A percentile compares a stretch with the other conserved stretches of the same genome.
These are phyloP conservation scores for Rhododendron kiyosumense DNA, from an alignment of 148 eudicot genomes.

Conservation along the genomic window DNA sequence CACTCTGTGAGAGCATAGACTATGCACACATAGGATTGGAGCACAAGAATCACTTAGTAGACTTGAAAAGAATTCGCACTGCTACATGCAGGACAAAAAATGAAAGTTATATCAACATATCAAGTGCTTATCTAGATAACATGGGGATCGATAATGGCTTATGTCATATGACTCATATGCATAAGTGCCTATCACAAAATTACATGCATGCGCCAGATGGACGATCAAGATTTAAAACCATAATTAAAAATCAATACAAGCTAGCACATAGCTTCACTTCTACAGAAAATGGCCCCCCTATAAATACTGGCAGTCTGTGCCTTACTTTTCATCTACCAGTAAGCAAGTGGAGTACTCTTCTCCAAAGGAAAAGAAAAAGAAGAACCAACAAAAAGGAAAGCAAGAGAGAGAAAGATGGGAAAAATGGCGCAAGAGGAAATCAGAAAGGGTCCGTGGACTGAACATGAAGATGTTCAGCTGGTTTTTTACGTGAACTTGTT, in stretches of 20 bases:
- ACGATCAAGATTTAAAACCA: slow-evolving; percentile 45
- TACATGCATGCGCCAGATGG: slow-evolving; percentile 44
- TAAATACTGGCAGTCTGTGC: slow-evolving; percentile 19
- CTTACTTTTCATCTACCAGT: slow-evolving; percentile 14
- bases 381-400: slow-evolving; percentile 11
- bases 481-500: slow-evolving; percentile 80
- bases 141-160: slow-evolving; percentile 39
- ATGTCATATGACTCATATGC: slow-evolving; percentile 33
- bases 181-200: slow-evolving; percentile 35
- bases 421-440: slow-evolving; percentile 50
- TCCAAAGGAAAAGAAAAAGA: background rate
- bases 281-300: slow-evolving; percentile 16
- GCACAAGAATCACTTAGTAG: slow-evolving; percentile 2
- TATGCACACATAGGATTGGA: background rate
- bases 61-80: background rate
- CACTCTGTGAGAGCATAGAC: slow-evolving; percentile 2
- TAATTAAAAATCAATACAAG: slow-evolving; percentile 24
- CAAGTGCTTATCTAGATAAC: slow-evolving; percentile 36
- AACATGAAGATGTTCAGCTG: slow-evolving; percentile 84
- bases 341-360: background rate
- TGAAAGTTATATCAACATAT: slow-evolving; percentile 46
- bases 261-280: slow-evolving; percentile 28
- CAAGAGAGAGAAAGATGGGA: background rate
- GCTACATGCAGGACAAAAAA: slow-evolving; percentile 5
- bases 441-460: slow-evolving; percentile 95